Base-by-base conservation (phyloP, 805 yeast genomes). In the Hanseniaspora meyeri region DNA sequence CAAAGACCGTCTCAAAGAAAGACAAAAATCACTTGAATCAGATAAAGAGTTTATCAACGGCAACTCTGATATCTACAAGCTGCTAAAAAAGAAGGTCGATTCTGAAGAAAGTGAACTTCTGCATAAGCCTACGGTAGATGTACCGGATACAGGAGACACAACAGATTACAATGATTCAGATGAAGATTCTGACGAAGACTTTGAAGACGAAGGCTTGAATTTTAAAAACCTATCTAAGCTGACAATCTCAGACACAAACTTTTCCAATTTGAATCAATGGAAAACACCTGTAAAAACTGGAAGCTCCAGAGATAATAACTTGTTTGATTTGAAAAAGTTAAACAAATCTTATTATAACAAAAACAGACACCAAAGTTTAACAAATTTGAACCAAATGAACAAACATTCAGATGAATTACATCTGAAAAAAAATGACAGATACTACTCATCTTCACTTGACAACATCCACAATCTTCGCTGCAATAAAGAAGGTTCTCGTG, bases 121-220 rank as follows among this genome's bases (percentile, higher is more conserved):
- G 16, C 2, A 20, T 19, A 11, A 40, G 2, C 5, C 19, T n/a
- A 5, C 4, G 14, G 43, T 4, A 11, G 14, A 11, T 12, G 43
- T 11, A 40, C 19, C 29, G 8, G 29, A 40, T 20, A 40, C 43
- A 40, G 43, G 24, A 10, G 43, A 40, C 29, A 11, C 5, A 10
- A 20, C 16, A 19, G 46, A 19, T 12, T 14, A 16, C 16, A 29
- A 14, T 2, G 43, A 34, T 3, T 46, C 47, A 10, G 55, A 51
- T 11, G 46, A 40, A 14, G 49, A 43, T 3, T 42, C 39, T 42
- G 55, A 42, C 20, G 42, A 49, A n/a, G 40, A 27, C 6, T 43
- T 16, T 17, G 55, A 51, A 36, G 55, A 51, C 27, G 55, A 51
- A 43, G 55, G 49, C 1, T 51, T 51, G 29, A 51, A 51, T 27